Evolutionary conservation across 768 basidiomycete species (phyloP), one percentile per base, ranked within the genome.

Genomic region (Wakefieldia striispora): DNA sequence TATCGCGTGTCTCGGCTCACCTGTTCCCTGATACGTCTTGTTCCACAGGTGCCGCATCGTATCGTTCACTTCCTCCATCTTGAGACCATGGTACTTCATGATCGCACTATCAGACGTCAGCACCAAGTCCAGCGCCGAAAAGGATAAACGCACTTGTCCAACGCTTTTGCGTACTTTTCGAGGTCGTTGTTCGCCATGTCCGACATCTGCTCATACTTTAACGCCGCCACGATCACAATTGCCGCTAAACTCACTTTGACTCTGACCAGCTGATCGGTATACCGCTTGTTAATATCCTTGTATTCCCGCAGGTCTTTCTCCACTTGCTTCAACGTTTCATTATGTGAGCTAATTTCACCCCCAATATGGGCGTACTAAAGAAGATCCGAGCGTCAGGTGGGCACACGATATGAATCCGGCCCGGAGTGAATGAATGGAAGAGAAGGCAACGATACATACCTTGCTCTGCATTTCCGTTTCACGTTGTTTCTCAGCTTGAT

Each of bases 11-110:
- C 19, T 36, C 20, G 21, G 58, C 79, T 43, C 52, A 93, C 95
- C 94, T 50, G 95, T 97, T 58, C 95, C 95, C 67, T 98, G 95
- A 70, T 99, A 99, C 0, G 95, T 98, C 72, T 93, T 95, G 66
- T 93, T 95, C 97, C 97, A 99, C 4, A 98, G 68, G 62, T 97
- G 92, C 41, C 87, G 87, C 83, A 98, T 95, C 13, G 87, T 95
- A 61, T 97, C 94, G 62, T 99, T 99, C 60, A 99, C 94, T 74
- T 99, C 97, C 68, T 95, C 92, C 97, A 98, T 97, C 72, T 99
- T 99, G 59, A 97, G 77, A 13, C 84, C 74, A 63, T 99, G 97
- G 62, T 97, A 99, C 69, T 91, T 92, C 91, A 99, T 97, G 67
- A 99, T 98, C 36, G 95, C 97, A 57, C 95, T 97, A 50, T 2